Evolutionary conservation across 1,284 basidiomycete species (phyloP), one percentile per base, ranked within the genome.

Genomic region (Sporisorium graminicola): DNA sequence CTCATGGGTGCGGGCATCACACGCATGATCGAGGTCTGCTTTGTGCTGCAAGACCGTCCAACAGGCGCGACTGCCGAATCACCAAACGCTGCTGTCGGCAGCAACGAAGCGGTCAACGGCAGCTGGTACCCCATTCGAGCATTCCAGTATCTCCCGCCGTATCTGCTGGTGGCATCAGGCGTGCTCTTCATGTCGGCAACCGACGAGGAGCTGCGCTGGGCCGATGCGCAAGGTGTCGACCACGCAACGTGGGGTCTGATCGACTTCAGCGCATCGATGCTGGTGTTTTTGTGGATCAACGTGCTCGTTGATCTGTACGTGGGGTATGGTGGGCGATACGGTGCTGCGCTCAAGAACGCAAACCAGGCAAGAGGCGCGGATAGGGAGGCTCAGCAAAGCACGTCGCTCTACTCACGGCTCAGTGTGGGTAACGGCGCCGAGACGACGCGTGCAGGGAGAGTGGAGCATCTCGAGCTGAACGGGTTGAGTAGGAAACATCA

Each of bases 11-110:
- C 94, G 0, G 95, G 94, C 16, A 73, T 93, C 10, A 87, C 92
- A 0, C 91, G 95, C 40, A 90, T 97, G 63, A 87, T 96, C 65
- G 95, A 98, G 85, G 89, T 98, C 24, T 94, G 92, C 87, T 95
- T 95, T 71, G 87, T 90, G 9, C 84, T 89, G 6, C 77, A 86
- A 22, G 88, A 89, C 55, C 64, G 77, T 29, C 85, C 82, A 3
- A 83, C 82, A 0, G 83, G 82, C 14, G 46, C 62, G n/a, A 61
- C 64, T 1, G 40, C 47, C 12, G 66, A 63, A n/a, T 43, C 51
- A 18, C 63, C 58, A 5, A 33, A 58, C 10, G 53, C 26, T 6
- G 24, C 64, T 4, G 44, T 37, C 16, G 61, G 63, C 2, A 46
- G 44, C 47, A 49, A 64, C 2, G 58, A 61, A 33, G 65, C 65